A percentile compares a stretch with the other conserved stretches of the same genome.
Conservation (phyloP, 2,329 filamentous ascomycete genomes). For the Neonectria ditissima region DNA sequence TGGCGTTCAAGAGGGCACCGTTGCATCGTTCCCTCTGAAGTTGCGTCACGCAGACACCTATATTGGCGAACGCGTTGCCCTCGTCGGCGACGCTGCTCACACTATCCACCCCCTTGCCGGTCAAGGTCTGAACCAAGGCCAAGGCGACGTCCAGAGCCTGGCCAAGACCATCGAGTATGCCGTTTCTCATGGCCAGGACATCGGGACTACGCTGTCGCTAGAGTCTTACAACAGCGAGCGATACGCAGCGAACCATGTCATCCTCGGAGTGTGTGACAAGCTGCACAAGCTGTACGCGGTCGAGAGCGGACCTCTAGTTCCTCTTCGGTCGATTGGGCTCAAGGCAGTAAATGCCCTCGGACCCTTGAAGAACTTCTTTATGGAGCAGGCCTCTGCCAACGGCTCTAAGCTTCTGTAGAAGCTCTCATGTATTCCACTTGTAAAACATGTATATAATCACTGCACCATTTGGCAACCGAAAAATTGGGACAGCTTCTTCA, state of each 20-base stretch:
- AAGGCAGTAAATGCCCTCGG: conserved; percentile 79
- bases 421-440: conserved; percentile 15
- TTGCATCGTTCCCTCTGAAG: conserved; percentile 91
- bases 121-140: conserved; percentile 93
- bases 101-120: conserved; percentile 95
- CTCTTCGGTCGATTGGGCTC: conserved; percentile 81
- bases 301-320: conserved; percentile 81
- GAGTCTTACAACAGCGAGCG: conserved; percentile 85
- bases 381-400: conserved; percentile 76
- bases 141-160: conserved; percentile 87
- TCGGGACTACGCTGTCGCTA: conserved; percentile 81
- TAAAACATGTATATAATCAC: conserved; percentile 32
- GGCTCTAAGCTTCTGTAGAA: conserved; percentile 59
- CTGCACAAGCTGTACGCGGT: conserved; percentile 93
- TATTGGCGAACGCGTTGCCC: conserved; percentile 86
- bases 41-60: conserved; percentile 96
- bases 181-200: conserved; percentile 85
- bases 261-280: conserved; percentile 87
- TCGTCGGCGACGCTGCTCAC: conserved; percentile 95
- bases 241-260: conserved; percentile 83
- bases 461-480: conserved; percentile 24
- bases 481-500: conserved; percentile 40
- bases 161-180: conserved; percentile 80
- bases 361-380: conserved; percentile 85
- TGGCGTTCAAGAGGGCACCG: conserved; percentile 79